A percentile compares a stretch with the other conserved stretches of the same genome.
phyloP scores from a whole-genome alignment of 2,329 filamentous ascomycete species.

The Fusarium piperis region DNA sequence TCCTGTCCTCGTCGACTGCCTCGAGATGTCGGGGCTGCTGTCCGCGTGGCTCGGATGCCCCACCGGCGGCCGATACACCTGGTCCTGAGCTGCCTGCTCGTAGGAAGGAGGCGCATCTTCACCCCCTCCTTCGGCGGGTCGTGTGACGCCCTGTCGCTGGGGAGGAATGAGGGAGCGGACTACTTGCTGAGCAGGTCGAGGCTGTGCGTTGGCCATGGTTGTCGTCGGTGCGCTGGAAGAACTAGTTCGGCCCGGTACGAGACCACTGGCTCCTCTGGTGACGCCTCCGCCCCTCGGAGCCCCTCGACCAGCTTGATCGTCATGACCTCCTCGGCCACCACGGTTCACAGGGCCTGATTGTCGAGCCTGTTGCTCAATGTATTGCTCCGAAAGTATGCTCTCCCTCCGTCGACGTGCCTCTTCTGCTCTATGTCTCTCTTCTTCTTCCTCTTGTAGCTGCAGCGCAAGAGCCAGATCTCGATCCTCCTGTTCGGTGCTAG shows the following conservation, averaged over 20 bases:
- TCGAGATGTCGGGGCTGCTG: constrained; percentile 43
- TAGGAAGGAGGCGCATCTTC: constrained; percentile 68
- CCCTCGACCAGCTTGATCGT: background rate
- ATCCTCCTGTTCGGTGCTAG: constrained; percentile 76
- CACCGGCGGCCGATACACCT: constrained; percentile 61
- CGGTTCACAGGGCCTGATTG: constrained; percentile 43
- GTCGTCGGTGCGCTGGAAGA: constrained; percentile 36
- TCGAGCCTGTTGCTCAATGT: constrained; percentile 71
- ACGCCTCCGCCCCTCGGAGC: constrained; percentile 25
- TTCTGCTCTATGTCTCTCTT: constrained; percentile 76
- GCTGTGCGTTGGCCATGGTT: constrained; percentile 24
- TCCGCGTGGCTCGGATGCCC: constrained; percentile 61
- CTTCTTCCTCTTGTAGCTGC: constrained; percentile 94
- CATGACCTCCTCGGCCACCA: constrained; percentile 28
- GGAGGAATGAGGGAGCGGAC: constrained; percentile 56
- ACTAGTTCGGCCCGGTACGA: constrained; percentile 37
- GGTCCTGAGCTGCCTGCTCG: constrained; percentile 64
- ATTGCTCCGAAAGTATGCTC: constrained; percentile 74
- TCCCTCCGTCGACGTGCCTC: constrained; percentile 72
- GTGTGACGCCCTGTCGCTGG: constrained; percentile 49
- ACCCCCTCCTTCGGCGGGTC: constrained; percentile 49
- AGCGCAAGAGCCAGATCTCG: constrained; percentile 88
- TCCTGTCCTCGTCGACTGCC: constrained; percentile 36
- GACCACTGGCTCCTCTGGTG: constrained; percentile 26
- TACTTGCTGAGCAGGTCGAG: constrained; percentile 45